These are phyloP conservation scores for Quercus parvula DNA, from an alignment of 306 rosid genomes.

Conservation along the genomic window DNA sequence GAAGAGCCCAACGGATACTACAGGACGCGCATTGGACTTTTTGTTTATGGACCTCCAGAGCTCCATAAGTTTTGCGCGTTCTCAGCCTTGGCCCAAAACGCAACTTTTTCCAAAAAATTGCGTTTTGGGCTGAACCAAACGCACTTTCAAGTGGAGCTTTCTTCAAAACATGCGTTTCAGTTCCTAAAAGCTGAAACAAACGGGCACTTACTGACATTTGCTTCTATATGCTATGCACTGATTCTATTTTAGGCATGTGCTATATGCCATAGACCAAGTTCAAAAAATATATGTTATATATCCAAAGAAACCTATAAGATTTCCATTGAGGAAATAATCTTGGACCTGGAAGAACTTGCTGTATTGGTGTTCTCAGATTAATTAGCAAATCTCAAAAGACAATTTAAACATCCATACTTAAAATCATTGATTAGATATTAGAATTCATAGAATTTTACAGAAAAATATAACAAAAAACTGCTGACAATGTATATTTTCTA, in stretches of 20 bases:
- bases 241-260: background rate
- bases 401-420: background rate
- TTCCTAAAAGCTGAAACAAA: no score
- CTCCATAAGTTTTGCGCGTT: no score
- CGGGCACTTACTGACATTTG: background rate
- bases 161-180: no score
- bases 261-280: background rate
- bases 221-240: constrained; percentile 2
- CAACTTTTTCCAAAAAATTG: no score
- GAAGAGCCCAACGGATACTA: no score
- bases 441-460: background rate
- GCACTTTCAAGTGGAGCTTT: no score
- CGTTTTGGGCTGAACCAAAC: no score
- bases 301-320: background rate
- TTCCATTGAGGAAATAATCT: no score
- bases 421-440: background rate
- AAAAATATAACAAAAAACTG: background rate
- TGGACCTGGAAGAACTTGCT: no score
- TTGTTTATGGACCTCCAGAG: no score
- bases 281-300: background rate
- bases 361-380: background rate
- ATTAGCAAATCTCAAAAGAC: background rate
- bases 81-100: no score
- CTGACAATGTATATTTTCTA: background rate
- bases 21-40: no score